phyloP scores from a whole-genome alignment of 352 stramenopile genomes.

The Elongisporangium prolatum region DNA sequence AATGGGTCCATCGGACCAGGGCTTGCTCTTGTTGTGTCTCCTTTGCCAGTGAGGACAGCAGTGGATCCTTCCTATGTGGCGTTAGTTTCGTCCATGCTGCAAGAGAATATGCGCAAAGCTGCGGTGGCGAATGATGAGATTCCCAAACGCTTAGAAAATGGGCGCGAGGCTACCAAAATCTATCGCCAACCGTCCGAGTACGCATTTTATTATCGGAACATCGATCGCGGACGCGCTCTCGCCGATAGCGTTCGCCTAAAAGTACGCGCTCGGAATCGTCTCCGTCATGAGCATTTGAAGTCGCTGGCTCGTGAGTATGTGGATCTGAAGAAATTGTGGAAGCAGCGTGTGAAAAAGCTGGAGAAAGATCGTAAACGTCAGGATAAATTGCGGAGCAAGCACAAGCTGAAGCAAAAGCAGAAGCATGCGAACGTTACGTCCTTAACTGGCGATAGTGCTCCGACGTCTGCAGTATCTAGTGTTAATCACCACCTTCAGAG shows the following conservation, averaged over 20 bases:
- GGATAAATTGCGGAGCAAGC: conserved; percentile 75
- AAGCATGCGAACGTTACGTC: conserved; percentile 24
- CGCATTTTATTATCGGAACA: conserved; percentile 69
- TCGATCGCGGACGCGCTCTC: conserved; percentile 40
- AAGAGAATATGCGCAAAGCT: conserved; percentile 54
- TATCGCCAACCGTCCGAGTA: conserved; percentile 76
- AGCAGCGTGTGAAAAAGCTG: conserved; percentile 79
- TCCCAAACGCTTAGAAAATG: conserved; percentile 47
- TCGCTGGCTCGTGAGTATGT: conserved; percentile 74
- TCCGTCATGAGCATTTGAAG: conserved; percentile 64
- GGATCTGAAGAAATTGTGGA: conserved; percentile 79
- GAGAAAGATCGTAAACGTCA: conserved; percentile 86
- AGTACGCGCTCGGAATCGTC: conserved; percentile 57
- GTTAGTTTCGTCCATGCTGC: conserved; percentile 56
- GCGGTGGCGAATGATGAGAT: conserved; percentile 45
- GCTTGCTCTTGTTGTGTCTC: conserved; percentile 2
- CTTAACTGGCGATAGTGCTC: conserved; percentile 13
- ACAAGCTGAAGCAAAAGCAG: conserved; percentile 50
- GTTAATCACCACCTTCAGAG: conserved; percentile 35
- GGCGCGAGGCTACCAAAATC: conserved; percentile 43
- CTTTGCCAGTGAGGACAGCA: conserved; percentile 34
- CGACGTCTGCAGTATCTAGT: conserved; percentile 13
- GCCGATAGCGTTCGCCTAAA: conserved; percentile 54
- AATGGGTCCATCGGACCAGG: not conserved
- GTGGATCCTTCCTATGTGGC: conserved; percentile 66